A percentile compares a stretch with the other conserved stretches of the same genome.
Conservation (phyloP, 441 rosid species). For the Raphanus hybrid region DNA sequence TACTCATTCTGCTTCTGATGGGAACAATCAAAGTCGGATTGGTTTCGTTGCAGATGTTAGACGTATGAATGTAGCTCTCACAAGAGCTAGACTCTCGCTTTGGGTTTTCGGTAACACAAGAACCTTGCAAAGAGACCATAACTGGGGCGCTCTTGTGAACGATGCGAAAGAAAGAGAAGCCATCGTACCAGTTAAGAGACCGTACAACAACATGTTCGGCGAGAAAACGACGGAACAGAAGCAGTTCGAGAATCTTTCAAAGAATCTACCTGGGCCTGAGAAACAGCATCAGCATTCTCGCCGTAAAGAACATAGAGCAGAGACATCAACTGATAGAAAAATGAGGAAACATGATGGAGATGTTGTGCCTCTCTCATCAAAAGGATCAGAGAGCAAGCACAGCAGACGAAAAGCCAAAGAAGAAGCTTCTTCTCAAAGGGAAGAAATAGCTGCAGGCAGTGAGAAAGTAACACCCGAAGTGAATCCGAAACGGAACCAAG, state of each 20-base stretch:
- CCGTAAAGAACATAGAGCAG: slow-evolving; percentile 39
- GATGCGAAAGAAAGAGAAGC: slow-evolving; percentile 84
- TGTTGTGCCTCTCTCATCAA: slow-evolving; percentile 35
- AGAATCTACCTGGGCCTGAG: slow-evolving; percentile 41
- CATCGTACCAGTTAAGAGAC: slow-evolving; percentile 64
- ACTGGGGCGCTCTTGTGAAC: slow-evolving; percentile 91
- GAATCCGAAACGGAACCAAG: slow-evolving; percentile 39
- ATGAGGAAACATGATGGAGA: slow-evolving; percentile 41
- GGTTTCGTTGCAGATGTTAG: slow-evolving; percentile 97
- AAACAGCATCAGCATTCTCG: slow-evolving; percentile 41
- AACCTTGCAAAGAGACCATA: slow-evolving; percentile 71
- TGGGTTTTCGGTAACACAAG: slow-evolving; percentile 93
- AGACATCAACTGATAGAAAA: slow-evolving; percentile 41
- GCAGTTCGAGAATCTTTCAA: slow-evolving; percentile 43
- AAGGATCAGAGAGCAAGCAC: slow-evolving; percentile 40
- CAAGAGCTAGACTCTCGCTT: slow-evolving; percentile 92
- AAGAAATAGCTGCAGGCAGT: slow-evolving; percentile 38
- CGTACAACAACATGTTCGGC: slow-evolving; percentile 63
- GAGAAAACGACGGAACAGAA: slow-evolving; percentile 37
- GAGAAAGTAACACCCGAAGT: slow-evolving; percentile 42
- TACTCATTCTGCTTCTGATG: slow-evolving; percentile 49
- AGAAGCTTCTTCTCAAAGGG: slow-evolving; percentile 45
- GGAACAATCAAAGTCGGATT: slow-evolving; percentile 62
- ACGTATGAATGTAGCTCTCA: slow-evolving; percentile 97
- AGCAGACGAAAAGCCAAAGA: slow-evolving; percentile 50